A percentile compares a stretch with the other conserved stretches of the same genome.
phyloP scores from a whole-genome alignment of 2,329 filamentous ascomycete genomes.

The Fusarium solani-melongenae region DNA sequence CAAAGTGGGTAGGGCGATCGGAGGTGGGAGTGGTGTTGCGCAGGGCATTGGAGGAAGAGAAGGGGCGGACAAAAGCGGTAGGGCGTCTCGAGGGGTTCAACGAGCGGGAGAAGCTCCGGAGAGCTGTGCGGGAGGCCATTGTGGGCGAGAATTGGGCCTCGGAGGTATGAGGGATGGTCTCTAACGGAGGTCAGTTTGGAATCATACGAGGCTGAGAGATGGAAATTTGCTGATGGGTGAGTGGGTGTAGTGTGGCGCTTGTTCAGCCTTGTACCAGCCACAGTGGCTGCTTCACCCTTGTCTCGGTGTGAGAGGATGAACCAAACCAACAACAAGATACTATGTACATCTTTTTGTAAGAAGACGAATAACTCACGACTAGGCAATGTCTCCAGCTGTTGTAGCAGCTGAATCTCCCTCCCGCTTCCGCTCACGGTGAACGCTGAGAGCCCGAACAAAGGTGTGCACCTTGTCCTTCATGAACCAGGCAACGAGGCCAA shows the following conservation, averaged over 20 bases:
- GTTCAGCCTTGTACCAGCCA: constrained; percentile 39
- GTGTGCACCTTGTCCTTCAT: constrained; percentile 43
- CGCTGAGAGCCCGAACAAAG: constrained; percentile 45
- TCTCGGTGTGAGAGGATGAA: not conserved
- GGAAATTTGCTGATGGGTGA: constrained; percentile 36
- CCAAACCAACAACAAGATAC: not conserved
- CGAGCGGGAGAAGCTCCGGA: constrained; percentile 43
- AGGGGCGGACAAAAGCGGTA: constrained; percentile 37
- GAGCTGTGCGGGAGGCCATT: constrained; percentile 47
- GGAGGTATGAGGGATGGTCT: constrained; percentile 21
- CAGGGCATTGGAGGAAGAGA: constrained; percentile 44
- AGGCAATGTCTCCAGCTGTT: constrained; percentile 24
- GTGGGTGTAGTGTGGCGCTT: constrained; percentile 20
- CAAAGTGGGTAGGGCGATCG: constrained; percentile 84
- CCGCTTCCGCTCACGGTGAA: constrained; percentile 27
- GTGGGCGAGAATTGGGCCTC: constrained; percentile 21
- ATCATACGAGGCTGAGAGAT: constrained; percentile 45
- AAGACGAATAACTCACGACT: constrained; percentile 3
- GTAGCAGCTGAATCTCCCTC: constrained; percentile 16
- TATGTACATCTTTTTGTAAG: not conserved
- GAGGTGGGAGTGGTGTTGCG: constrained; percentile 44
- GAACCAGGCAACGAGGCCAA: constrained; percentile 46
- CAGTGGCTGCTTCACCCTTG: constrained; percentile 24
- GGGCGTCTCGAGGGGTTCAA: constrained; percentile 29
- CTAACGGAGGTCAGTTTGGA: constrained; percentile 35